phyloP scores from a whole-genome alignment of 306 rosid species.

The Rubus idaeus region DNA sequence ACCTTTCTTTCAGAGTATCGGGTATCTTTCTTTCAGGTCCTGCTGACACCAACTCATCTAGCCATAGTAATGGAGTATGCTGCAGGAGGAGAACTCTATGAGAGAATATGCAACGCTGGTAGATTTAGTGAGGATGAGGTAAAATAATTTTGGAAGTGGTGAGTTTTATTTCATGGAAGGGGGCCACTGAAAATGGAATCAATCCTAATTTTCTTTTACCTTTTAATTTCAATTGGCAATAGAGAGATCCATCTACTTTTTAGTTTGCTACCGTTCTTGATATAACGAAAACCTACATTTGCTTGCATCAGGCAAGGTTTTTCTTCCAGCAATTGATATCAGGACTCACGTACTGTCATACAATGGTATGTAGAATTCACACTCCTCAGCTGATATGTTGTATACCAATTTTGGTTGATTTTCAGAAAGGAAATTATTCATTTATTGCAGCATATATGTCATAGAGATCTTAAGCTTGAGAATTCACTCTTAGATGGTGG shows the following conservation, averaged over 20 bases:
- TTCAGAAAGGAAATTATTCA: conserved; percentile 13
- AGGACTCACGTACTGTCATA: conserved; percentile 86
- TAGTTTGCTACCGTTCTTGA: background rate
- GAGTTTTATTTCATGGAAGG: background rate
- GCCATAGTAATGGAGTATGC: conserved; percentile 92
- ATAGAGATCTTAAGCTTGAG: conserved; percentile 90
- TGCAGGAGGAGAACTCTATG: conserved; percentile 80
- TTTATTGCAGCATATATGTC: conserved; percentile 74
- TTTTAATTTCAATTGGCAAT: background rate
- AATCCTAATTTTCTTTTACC: background rate
- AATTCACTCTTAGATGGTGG: conserved; percentile 80
- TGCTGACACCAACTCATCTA: conserved; percentile 79
- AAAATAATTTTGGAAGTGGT: background rate
- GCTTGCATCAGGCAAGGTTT: conserved; percentile 71
- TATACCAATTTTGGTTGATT: background rate
- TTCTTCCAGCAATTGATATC: conserved; percentile 90
- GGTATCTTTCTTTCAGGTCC: conserved; percentile 47
- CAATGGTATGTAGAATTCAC: conserved; percentile 51
- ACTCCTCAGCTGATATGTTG: conserved; percentile 8
- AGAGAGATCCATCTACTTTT: background rate
- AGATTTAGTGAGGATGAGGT: conserved; percentile 90
- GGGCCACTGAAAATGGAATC: conserved; percentile 1
- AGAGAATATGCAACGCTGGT: conserved; percentile 71
- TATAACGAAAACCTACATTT: background rate
- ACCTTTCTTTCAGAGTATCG: too few relatives aligned